Evolutionary conservation across 2,329 filamentous ascomycete species (phyloP).

Genomic region (Cytospora mali): DNA sequence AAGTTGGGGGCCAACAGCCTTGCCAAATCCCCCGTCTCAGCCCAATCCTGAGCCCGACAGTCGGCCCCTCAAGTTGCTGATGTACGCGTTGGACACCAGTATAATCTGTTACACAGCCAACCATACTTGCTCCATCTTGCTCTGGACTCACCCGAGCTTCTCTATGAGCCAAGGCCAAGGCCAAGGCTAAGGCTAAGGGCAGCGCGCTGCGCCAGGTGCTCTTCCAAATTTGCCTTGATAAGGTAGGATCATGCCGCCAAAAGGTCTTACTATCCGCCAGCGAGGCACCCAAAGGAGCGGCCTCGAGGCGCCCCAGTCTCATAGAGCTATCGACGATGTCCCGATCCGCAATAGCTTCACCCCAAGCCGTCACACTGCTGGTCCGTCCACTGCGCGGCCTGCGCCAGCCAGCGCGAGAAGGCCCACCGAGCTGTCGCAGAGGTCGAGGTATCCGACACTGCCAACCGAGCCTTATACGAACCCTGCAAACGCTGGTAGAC

Average conservation of each 20-base stretch:
- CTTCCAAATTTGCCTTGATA: background rate
- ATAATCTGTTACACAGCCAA: background rate
- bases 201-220: background rate
- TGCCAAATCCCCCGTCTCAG: background rate
- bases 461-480: background rate
- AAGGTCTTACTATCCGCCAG: background rate
- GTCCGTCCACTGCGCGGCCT: background rate
- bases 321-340: conserved; percentile 14
- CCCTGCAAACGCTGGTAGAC: background rate
- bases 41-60: background rate
- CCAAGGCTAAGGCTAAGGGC: background rate
- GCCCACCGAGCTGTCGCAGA: background rate
- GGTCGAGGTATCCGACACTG: background rate
- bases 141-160: background rate
- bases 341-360: background rate
- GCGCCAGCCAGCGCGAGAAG: background rate
- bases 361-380: background rate
- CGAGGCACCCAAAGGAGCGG: background rate
- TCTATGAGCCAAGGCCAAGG: background rate
- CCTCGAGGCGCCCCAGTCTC: background rate
- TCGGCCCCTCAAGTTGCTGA: background rate
- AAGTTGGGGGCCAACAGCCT: background rate
- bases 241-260: background rate
- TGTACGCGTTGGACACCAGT: background rate
- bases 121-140: background rate